These are phyloP conservation scores for Cystoisospora suis DNA, from an alignment of 169 alveolate species.

Conservation along the genomic window DNA sequence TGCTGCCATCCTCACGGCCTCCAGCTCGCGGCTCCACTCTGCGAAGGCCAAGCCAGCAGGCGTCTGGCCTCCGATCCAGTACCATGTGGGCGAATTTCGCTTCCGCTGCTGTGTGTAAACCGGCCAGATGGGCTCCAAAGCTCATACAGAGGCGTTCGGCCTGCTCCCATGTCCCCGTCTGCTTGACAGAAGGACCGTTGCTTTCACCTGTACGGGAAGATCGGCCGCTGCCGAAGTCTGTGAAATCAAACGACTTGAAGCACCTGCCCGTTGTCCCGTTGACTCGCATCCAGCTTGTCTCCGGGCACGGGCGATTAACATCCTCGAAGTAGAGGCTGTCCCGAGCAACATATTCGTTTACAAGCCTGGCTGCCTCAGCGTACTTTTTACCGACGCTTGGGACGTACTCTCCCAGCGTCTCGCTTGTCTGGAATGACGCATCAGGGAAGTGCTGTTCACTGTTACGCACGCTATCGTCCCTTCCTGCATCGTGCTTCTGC, in stretches of 20 bases:
- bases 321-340: not conserved
- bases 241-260: conserved; percentile 16
- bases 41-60: conserved; percentile 26
- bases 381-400: conserved; percentile 13
- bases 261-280: conserved; percentile 15
- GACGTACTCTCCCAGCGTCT: too few species aligned
- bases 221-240: not conserved
- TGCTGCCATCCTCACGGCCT: not conserved
- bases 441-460: too few species aligned
- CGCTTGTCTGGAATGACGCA: too few species aligned
- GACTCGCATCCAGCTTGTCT: conserved; percentile 27
- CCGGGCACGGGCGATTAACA: not conserved
- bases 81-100: conserved; percentile 20
- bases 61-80: conserved; percentile 15
- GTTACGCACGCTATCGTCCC: too few species aligned
- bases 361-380: conserved; percentile 1
- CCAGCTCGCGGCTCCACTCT: not conserved
- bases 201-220: too few species aligned
- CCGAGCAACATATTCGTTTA: conserved; percentile 27
- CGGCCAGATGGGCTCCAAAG: conserved; percentile 31
- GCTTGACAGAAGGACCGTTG: not conserved
- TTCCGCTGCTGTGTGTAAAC: not conserved
- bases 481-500: too few species aligned
- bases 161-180: conserved; percentile 19
- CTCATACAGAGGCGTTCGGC: conserved; percentile 1